Conservation (phyloP, 2,329 filamentous ascomycete genomes). For the Arthroderma sp. region DNA sequence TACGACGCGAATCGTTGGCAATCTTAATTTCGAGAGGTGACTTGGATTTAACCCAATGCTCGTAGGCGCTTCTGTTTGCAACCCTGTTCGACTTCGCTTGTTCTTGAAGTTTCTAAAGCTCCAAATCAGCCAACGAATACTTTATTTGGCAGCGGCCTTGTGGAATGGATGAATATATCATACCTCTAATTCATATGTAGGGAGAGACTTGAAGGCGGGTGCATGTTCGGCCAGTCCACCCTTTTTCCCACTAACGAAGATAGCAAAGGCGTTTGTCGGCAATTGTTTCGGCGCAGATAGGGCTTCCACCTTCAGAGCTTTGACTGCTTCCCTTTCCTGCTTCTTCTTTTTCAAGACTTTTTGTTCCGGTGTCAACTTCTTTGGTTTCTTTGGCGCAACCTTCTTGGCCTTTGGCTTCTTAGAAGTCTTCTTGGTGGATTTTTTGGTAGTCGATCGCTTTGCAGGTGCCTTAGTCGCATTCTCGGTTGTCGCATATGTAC, state of each 20-base stretch:
- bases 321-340: constrained; percentile 1
- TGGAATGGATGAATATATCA: constrained; percentile 1
- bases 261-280: constrained; percentile 13
- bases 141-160: neutral
- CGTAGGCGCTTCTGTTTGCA: constrained; percentile 32
- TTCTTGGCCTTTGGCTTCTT: constrained; percentile 11
- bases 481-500: neutral
- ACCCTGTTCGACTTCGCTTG: constrained; percentile 35
- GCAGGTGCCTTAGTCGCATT: neutral
- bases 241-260: constrained; percentile 15
- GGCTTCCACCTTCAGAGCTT: constrained; percentile 21
- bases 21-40: constrained; percentile 44
- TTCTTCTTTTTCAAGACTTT: constrained; percentile 17
- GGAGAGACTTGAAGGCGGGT: constrained; percentile 21
- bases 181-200: constrained; percentile 25
- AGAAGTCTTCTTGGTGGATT: constrained; percentile 9
- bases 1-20: constrained; percentile 45
- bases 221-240: constrained; percentile 8
- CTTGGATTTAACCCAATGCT: constrained; percentile 42
- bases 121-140: too few relatives aligned
- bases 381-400: constrained; percentile 17
- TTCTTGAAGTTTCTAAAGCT: constrained; percentile 39
- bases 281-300: constrained; percentile 25
- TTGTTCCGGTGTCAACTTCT: constrained; percentile 20
- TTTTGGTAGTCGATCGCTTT: constrained; percentile 8